A percentile compares a stretch with the other conserved stretches of the same genome.
phyloP scores from a whole-genome alignment of 345 rosid genomes.

The Populus deltoides region DNA sequence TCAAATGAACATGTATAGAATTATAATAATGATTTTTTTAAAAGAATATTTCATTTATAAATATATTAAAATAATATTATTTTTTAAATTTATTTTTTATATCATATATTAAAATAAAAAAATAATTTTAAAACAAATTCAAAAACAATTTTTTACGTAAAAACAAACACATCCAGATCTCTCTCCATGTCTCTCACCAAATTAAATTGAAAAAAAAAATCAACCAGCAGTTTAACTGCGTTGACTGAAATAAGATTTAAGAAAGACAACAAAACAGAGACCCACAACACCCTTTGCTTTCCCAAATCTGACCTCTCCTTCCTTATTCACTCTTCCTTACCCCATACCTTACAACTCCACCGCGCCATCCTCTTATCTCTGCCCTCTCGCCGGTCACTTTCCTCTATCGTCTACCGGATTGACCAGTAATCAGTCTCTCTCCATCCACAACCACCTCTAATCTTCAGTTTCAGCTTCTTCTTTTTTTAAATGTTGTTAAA shows the following conservation, averaged over 20 bases:
- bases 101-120: too few relatives aligned
- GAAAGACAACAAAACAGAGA: not conserved
- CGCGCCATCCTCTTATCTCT: not conserved
- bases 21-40: too few relatives aligned
- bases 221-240: constrained; percentile 21
- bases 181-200: not conserved
- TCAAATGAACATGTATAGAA: too few relatives aligned
- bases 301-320: not conserved
- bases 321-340: not conserved
- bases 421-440: not conserved
- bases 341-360: not conserved
- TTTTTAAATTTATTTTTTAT: too few relatives aligned
- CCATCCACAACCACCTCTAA: not conserved
- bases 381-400: not conserved
- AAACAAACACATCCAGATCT: too few relatives aligned
- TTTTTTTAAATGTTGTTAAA: not conserved
- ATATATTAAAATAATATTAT: too few relatives aligned
- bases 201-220: not conserved
- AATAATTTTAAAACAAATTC: too few relatives aligned
- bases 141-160: too few relatives aligned
- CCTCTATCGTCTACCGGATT: not conserved
- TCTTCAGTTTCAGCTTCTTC: not conserved
- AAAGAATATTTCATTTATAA: too few relatives aligned
- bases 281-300: not conserved
- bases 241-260: constrained; percentile 18